A percentile compares a stretch with the other conserved stretches of the same genome.
These are phyloP conservation scores for Thielaviopsis populi DNA, from an alignment of 2,329 filamentous ascomycete species.

Conservation along the genomic window DNA sequence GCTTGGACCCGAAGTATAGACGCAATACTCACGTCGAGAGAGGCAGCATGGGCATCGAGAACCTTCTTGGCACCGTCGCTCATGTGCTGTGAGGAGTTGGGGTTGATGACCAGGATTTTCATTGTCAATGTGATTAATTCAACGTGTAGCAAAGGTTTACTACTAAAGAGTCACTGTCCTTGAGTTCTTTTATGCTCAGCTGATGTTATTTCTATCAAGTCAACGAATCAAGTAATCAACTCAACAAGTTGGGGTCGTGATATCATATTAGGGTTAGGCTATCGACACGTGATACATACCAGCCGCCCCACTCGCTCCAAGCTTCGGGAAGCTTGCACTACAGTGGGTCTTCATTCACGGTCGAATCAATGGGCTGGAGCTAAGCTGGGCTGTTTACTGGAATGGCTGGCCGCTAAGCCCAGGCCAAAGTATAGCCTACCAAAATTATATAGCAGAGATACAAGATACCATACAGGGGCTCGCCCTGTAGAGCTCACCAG, in stretches of 20 bases:
- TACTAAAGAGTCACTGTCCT: not conserved
- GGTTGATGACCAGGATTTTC: conserved; percentile 58
- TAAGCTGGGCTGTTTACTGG: not conserved
- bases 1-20: not conserved
- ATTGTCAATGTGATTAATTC: not conserved
- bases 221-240: conserved; percentile 3
- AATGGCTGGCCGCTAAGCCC: not conserved
- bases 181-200: not conserved
- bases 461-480: not conserved
- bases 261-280: not conserved
- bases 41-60: not conserved
- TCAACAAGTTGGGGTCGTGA: not conserved
- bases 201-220: not conserved
- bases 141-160: not conserved
- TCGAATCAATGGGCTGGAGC: not conserved
- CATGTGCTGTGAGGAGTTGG: conserved; percentile 62
- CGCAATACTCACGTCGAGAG: not conserved
- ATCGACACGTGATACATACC: not conserved
- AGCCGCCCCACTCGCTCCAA: not conserved
- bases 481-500: not conserved
- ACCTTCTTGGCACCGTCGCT: conserved; percentile 44
- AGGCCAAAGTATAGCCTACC: not conserved
- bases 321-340: not conserved
- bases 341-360: not conserved
- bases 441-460: not conserved